These are phyloP conservation scores for Domatiomyces catenatus DNA, from an alignment of 2,329 filamentous ascomycete species.

Conservation along the genomic window DNA sequence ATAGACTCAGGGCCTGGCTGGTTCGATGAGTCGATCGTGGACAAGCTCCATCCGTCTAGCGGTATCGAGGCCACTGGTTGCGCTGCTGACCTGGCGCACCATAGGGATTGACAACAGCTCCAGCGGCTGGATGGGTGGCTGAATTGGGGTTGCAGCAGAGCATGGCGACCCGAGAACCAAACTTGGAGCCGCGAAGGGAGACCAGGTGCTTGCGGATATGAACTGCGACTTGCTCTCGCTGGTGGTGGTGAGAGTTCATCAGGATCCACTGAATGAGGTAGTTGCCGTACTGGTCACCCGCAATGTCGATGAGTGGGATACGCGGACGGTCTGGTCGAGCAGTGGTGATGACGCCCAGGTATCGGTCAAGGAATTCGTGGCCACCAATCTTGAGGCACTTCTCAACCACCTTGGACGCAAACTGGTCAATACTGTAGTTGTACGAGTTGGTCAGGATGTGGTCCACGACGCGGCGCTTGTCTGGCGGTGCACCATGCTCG, in stretches of 20 bases:
- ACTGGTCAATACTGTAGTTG: slow-evolving; percentile 98
- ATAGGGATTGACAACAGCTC: slow-evolving; percentile 46
- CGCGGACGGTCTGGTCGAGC: slow-evolving; percentile 79
- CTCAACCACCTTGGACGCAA: slow-evolving; percentile 96
- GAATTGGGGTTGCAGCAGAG: slow-evolving; percentile 91
- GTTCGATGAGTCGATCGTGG: slow-evolving; percentile 1
- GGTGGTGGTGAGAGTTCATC: slow-evolving; percentile 70
- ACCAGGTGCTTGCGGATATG: slow-evolving; percentile 99
- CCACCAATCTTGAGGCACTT: slow-evolving; percentile 97
- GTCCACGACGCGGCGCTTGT: slow-evolving; percentile 85
- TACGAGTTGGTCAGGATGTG: slow-evolving; percentile 87
- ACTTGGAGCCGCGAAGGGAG: slow-evolving; percentile 92
- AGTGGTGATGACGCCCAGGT: slow-evolving; percentile 86
- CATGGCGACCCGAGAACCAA: slow-evolving; percentile 96
- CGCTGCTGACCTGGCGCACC: slow-evolving; percentile 41
- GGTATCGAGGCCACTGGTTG: slow-evolving; percentile 38
- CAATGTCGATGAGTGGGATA: slow-evolving; percentile 91
- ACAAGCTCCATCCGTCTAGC: slow-evolving; percentile 23
- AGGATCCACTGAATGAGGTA: slow-evolving; percentile 97
- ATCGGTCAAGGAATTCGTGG: slow-evolving; percentile 75
- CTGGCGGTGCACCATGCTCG: slow-evolving; percentile 80
- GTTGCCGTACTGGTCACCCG: slow-evolving; percentile 96
- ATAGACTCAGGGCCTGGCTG: slow-evolving; percentile 5
- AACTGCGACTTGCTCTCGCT: slow-evolving; percentile 79
- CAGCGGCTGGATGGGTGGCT: slow-evolving; percentile 74